phyloP scores from a whole-genome alignment of 352 stramenopile species.

The Phytophthora macrochlamydospora region DNA sequence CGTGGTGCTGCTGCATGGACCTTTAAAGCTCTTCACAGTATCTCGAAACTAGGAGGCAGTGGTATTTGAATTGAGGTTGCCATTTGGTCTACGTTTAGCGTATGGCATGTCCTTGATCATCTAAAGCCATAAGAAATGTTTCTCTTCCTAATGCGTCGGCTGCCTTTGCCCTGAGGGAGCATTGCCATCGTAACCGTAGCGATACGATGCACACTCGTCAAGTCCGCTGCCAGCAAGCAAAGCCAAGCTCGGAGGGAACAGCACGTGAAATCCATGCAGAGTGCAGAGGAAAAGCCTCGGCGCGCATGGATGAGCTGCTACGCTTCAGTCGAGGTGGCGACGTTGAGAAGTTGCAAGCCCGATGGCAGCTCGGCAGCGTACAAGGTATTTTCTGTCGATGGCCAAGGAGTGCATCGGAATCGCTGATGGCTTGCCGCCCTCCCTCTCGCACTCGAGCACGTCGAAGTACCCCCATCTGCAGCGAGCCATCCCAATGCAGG shows the following conservation, averaged over 20 bases:
- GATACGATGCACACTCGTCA: no score
- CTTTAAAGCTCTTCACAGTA: conserved; percentile 7
- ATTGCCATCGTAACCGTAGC: no score
- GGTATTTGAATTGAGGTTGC: conserved; percentile 1
- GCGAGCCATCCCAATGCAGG: neutral
- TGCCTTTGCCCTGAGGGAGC: no score
- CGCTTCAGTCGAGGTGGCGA: no score
- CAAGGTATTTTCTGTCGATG: conserved; percentile 4
- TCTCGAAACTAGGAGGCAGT: neutral
- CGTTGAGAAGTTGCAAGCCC: no score
- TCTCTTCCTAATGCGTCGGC: no score
- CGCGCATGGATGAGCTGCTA: no score
- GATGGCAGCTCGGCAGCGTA: neutral
- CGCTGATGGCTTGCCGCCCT: conserved; percentile 1
- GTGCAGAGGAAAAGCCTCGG: no score
- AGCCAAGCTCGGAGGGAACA: no score
- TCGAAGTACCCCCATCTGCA: conserved; percentile 15
- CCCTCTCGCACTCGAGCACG: conserved; percentile 4
- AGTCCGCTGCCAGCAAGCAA: no score
- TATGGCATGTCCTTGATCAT: neutral
- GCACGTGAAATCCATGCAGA: no score
- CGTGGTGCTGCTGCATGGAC: conserved; percentile 6
- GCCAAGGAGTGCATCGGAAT: neutral
- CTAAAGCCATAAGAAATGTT: no score
- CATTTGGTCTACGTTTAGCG: neutral